Evolutionary conservation across 768 basidiomycete genomes (phyloP), one percentile per base, ranked within the genome.

Genomic region (Mrakia blollopis): DNA sequence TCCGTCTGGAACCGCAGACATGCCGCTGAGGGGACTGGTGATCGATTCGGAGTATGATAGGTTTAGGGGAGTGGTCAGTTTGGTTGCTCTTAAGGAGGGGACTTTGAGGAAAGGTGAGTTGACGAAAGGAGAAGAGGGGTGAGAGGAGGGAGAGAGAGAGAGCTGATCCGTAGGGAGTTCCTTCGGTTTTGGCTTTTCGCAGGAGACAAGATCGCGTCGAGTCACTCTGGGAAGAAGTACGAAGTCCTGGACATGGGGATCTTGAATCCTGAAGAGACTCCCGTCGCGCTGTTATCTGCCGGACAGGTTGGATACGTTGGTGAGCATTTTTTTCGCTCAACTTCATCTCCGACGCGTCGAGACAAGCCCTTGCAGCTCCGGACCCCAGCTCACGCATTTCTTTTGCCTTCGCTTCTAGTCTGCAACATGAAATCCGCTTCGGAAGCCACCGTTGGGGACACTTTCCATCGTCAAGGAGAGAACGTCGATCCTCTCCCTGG

Each of bases 21-120:
- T 74, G 72, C 81, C 80, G 32, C 83, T 98, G 18, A 91, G 92
- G 80, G 95, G 92, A 0, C 88, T 98, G 78, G 86, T 97, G 60
- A 98, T 99, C 79, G 97, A 99, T 83, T 95, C 94, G 14, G 88
- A 91, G 93, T 98, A 95, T 83, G 97, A 99, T 83, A 89, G 91
- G 79, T 99, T 94, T 84, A 89, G 95, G 75, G 97, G 97, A 14
- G 97, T 98, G 30, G 94, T 99, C 68, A 96, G 93, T 2, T 85
- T 98, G 41, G 88, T 98, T 50, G 92, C 88, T 79, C 84, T 99
- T 28, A 89, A 91, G 80, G 87, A 88, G 74, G 97, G 97, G 2
- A 84, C 89, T 25, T 85, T 98, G 63, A 88, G 88, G 63, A 96
- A 92, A 87, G 94, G 94, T 91, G 80, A 39, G 80, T 23, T 28